Conservation (phyloP, 2,329 filamentous ascomycete species). For the Diaporthe caulivora region DNA sequence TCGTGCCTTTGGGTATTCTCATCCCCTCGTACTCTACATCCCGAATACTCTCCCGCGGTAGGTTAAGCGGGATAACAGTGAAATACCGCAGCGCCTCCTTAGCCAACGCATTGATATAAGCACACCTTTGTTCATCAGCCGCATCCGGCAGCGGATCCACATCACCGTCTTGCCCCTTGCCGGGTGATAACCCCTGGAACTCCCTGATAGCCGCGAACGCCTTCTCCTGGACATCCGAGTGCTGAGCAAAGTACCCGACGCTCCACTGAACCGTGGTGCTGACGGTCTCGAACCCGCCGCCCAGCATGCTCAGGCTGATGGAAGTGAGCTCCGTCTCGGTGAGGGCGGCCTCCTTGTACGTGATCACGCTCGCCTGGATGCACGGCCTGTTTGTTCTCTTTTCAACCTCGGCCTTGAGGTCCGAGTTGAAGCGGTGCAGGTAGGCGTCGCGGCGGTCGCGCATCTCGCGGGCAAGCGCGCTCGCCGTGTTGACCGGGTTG, state of each 20-base stretch:
- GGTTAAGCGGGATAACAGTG: conserved; percentile 74
- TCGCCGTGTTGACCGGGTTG: conserved; percentile 35
- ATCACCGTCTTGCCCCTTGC: conserved; percentile 49
- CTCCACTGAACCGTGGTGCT: conserved; percentile 41
- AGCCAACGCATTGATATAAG: conserved; percentile 73
- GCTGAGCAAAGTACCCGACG: conserved; percentile 38
- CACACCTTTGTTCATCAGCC: conserved; percentile 74
- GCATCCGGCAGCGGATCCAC: conserved; percentile 67
- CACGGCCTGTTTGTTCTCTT: conserved; percentile 36
- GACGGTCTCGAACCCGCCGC: conserved; percentile 51
- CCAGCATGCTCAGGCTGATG: conserved; percentile 65
- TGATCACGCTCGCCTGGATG: conserved; percentile 40
- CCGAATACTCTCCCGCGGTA: conserved; percentile 71
- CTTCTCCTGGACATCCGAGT: conserved; percentile 68
- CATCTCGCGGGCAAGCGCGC: conserved; percentile 35
- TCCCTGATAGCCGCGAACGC: conserved; percentile 70
- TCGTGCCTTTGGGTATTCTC: conserved; percentile 70
- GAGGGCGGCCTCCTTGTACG: conserved; percentile 37
- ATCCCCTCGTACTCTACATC: conserved; percentile 68
- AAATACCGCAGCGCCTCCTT: conserved; percentile 75
- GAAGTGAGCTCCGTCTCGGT: conserved; percentile 46
- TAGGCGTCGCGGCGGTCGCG: conserved; percentile 37
- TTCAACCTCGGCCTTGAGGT: conserved; percentile 32
- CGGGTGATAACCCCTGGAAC: neutral
- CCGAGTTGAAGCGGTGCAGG: conserved; percentile 30